These are phyloP conservation scores for Leccinum truebloodii DNA, from an alignment of 768 basidiomycete species.

Conservation along the genomic window DNA sequence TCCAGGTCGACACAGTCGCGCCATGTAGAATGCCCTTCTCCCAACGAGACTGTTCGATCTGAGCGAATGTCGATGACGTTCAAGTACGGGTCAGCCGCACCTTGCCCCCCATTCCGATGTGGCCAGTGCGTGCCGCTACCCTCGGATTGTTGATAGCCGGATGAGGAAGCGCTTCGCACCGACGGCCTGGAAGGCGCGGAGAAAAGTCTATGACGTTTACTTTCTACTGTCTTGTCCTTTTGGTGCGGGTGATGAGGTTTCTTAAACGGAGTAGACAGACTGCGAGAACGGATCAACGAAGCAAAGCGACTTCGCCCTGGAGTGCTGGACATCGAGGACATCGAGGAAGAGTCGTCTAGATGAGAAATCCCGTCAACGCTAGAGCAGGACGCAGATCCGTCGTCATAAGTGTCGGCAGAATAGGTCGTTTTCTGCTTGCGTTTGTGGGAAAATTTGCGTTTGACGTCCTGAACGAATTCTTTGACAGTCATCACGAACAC, in stretches of 20 bases:
- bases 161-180: not conserved
- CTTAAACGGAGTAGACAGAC: slow-evolving; percentile 7
- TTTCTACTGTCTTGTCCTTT: slow-evolving; percentile 4
- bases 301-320: slow-evolving; percentile 12
- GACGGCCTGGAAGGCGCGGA: slow-evolving; percentile 11
- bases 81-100: not conserved
- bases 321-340: slow-evolving; percentile 5
- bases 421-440: slow-evolving; percentile 18
- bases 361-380: slow-evolving; percentile 10
- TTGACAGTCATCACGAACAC: slow-evolving; percentile 28
- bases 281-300: slow-evolving; percentile 18
- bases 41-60: not conserved
- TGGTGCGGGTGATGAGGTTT: slow-evolving; percentile 9
- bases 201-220: slow-evolving; percentile 20
- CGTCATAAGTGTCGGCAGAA: slow-evolving; percentile 16
- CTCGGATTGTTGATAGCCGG: not conserved
- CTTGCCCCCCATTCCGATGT: not conserved
- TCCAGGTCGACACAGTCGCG: slow-evolving; percentile 5
- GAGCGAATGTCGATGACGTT: slow-evolving; percentile 28
- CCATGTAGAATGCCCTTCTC: not conserved
- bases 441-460: slow-evolving; percentile 32
- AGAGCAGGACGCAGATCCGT: slow-evolving; percentile 16
- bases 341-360: slow-evolving; percentile 17
- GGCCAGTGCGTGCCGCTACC: not conserved
- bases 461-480: slow-evolving; percentile 33